A percentile compares a stretch with the other conserved stretches of the same genome.
These are phyloP conservation scores for Candida alai DNA, from an alignment of 805 yeast genomes.

Conservation along the genomic window DNA sequence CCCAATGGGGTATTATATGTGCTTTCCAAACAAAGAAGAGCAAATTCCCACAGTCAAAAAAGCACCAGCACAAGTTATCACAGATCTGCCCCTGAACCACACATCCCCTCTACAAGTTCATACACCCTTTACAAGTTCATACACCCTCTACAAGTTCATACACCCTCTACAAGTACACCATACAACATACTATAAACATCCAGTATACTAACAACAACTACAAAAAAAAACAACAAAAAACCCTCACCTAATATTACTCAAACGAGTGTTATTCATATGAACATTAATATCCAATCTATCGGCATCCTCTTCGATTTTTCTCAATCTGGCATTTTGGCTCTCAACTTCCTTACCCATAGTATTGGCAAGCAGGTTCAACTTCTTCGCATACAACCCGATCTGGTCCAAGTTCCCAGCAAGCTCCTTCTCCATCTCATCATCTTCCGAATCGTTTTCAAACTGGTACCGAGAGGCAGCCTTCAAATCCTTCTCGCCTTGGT, in stretches of 20 bases:
- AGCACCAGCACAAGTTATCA: too few species aligned
- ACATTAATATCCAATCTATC: constrained; percentile 81
- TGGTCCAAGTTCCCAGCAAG: constrained; percentile 79
- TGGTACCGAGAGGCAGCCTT: constrained; percentile 66
- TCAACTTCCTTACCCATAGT: constrained; percentile 75
- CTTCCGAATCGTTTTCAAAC: constrained; percentile 88
- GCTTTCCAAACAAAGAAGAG: too few species aligned
- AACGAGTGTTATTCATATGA: constrained; percentile 68
- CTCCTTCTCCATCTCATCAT: constrained; percentile 88
- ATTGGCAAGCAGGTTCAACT: constrained; percentile 69
- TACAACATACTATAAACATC: too few species aligned
- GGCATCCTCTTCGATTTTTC: constrained; percentile 76
- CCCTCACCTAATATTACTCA: constrained; percentile 48
- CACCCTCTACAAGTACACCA: too few species aligned
- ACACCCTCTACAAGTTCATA: too few species aligned
- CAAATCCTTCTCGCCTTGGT: constrained; percentile 49
- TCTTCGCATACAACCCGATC: constrained; percentile 62
- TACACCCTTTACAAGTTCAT: too few species aligned
- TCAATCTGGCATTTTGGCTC: constrained; percentile 70
- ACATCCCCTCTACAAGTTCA: too few species aligned
- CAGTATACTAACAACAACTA: too few species aligned
- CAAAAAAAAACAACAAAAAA: not conserved
- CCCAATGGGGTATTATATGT: too few species aligned
- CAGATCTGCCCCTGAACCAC: too few species aligned
- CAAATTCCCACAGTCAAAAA: too few species aligned